Evolutionary conservation across 805 yeast genomes (phyloP), one percentile per base, ranked within the genome.

Genomic region (Sugiyamaella chiloensis): DNA sequence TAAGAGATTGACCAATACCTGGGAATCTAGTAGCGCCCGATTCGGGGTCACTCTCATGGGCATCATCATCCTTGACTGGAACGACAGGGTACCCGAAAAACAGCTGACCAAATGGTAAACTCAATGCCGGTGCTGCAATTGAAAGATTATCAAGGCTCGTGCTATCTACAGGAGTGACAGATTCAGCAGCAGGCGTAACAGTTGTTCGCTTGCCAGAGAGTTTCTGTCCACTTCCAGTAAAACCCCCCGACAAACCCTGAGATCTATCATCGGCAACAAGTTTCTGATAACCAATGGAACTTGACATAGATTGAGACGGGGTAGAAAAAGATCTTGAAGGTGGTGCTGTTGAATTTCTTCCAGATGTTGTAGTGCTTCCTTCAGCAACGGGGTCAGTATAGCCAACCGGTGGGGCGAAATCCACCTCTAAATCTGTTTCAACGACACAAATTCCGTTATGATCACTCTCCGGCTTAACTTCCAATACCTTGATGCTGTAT

Each of bases 381-480:
- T 63, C 49, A 7, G 58, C 32, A 6, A 54, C 89, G 1, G 96
- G 96, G 62, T 91, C 98, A 16, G 87, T 96, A 63, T 93, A 93
- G 0, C 99, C 99, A 4, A 91, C 96, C 0, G 99, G 99, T 2
- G 99, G 96, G 1, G 97, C 98, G 71, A 93, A 93, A 62, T 93
- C 99, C 0, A 97, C 95, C 50, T 87, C 96, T 52, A 93, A 73
- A 69, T 93, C 99, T 0, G 99, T 93, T 63, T 93, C 99, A 23
- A 93, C 87, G 4, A 93, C 96, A 72, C 97, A 91, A 11, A 91
- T 83, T 50, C 96, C 86, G 27, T 76, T 69, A 5, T 71, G 68
- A 5, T 65, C 57, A 1, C 80, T 73, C 44, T 83, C 86, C 0
- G 98, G 98, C 59, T 87, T 87, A 23, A 81, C 87, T 59, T 93